Evolutionary conservation across 768 basidiomycete genomes (phyloP).

Genomic region (Leucocoprinus birnbaumii): DNA sequence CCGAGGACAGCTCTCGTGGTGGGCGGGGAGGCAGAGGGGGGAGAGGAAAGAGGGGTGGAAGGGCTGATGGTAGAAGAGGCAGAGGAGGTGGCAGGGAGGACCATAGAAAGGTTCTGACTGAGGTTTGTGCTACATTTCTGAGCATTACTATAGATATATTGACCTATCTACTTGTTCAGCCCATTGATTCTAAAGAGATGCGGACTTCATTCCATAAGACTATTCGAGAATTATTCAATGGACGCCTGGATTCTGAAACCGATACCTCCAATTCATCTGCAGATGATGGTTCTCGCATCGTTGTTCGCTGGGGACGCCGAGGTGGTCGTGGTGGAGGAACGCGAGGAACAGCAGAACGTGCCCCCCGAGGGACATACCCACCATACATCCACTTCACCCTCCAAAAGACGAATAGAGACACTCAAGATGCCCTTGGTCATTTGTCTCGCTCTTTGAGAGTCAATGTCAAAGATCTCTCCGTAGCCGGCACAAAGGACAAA

Average conservation of each 20-base stretch:
- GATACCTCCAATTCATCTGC: conserved; percentile 43
- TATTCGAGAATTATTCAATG: conserved; percentile 77
- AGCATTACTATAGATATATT: conserved; percentile 9
- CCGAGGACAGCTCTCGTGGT: not conserved
- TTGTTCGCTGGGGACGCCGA: conserved; percentile 73
- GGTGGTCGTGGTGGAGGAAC: conserved; percentile 46
- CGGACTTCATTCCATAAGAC: conserved; percentile 81
- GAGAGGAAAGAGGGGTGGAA: conserved; percentile 33
- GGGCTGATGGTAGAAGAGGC: conserved; percentile 38
- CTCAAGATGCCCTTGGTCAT: conserved; percentile 87
- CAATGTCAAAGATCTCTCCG: conserved; percentile 75
- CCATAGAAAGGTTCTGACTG: conserved; percentile 71
- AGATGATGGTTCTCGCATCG: conserved; percentile 74
- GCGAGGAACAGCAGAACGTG: conserved; percentile 36
- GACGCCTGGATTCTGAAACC: conserved; percentile 84
- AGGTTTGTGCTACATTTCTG: conserved; percentile 52
- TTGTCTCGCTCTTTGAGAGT: conserved; percentile 78
- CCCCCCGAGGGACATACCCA: conserved; percentile 64
- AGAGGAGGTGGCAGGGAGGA: conserved; percentile 54
- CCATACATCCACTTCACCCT: conserved; percentile 95
- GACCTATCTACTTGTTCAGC: conserved; percentile 43
- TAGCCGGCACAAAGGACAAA: conserved; percentile 98
- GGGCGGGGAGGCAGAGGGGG: conserved; percentile 16
- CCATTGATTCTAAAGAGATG: conserved; percentile 76
- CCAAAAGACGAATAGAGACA: conserved; percentile 97